Base-by-base conservation (phyloP, 2,329 filamentous ascomycete species). In the Teratosphaeria viscida region DNA sequence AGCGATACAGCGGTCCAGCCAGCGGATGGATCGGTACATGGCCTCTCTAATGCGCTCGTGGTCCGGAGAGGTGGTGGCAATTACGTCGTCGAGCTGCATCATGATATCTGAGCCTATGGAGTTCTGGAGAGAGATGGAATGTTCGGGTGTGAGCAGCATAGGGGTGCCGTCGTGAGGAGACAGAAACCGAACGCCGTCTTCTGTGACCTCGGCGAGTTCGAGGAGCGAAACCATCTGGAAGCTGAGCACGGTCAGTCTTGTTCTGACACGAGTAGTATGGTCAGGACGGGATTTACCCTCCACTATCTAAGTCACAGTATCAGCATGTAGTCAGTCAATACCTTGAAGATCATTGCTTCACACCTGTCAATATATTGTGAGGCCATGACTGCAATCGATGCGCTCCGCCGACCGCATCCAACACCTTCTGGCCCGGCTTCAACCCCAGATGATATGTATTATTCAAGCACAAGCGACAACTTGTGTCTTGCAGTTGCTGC, bases 191-290 rank as follows among this genome's bases (percentile, higher is more conserved):
- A 99, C 95, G 57, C 94, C 94, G 74, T 96, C 88, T 74, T 99
- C 95, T 0, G 94, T 97, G 62, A 99, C 86, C 63, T 88, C 92
- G 57, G 94, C 94, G 57, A 99, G 84, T 72, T 96, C 89, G 57
- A 99, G 83, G 37, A 99, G 81, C 62, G 91, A 96, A 59, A 99
- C 95, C 94, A 99, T 99, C 75, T 99, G 94, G 75, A 99, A 99
- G 61, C 92, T 96, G 72, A 39, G 43, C 43, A 49, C 11, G 16
- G 43, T 49, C n/a, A 49, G n/a, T 49, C 23, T 35, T 56, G 54
- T 56, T 39, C 11, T n/a, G 4, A 39, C 16, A 39, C 32, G 7
- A 16, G 35, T 10, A 10, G 7, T 12, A 7, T 19, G 7, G 32
- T n/a, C 10, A 14, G 14, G 23, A 43, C 10, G 29, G 12, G 32